A percentile compares a stretch with the other conserved stretches of the same genome.
Conservation (phyloP, 495 filamentous ascomycete genomes). For the Aspergillus sclerotioniger region DNA sequence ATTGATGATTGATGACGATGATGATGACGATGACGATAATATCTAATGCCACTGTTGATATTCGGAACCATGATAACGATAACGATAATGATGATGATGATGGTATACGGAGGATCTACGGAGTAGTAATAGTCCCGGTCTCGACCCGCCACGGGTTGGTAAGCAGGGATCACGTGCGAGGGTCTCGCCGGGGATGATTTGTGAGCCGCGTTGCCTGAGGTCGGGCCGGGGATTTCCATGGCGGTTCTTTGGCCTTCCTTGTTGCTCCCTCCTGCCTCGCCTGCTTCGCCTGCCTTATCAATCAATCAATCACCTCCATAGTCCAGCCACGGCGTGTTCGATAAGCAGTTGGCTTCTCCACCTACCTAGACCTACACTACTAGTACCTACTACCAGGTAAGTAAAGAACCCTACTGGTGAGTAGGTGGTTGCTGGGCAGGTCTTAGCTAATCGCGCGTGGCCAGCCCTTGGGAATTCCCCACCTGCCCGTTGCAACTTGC, state of each 20-base stretch:
- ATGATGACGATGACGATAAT: not conserved
- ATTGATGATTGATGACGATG: slow-evolving; percentile 10
- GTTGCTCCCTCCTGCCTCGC: not conserved
- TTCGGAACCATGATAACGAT: too few species aligned
- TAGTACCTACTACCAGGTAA: too few species aligned
- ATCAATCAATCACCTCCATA: not conserved
- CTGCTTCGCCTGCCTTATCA: not conserved
- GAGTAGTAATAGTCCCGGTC: too few species aligned
- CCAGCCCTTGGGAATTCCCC: slow-evolving; percentile 12
- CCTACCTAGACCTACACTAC: not conserved
- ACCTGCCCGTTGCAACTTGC: not conserved
- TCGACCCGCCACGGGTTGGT: slow-evolving; percentile 12
- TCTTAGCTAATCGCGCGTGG: slow-evolving; percentile 22
- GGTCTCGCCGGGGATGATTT: slow-evolving; percentile 9
- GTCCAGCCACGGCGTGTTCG: not conserved
- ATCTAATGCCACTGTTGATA: too few species aligned
- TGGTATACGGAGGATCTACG: too few species aligned
- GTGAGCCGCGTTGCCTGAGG: not conserved
- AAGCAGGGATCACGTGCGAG: slow-evolving; percentile 17
- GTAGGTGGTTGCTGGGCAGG: not conserved
- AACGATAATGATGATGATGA: too few species aligned
- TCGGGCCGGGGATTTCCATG: too few species aligned
- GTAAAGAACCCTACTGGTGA: too few species aligned
- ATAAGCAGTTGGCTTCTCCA: not conserved
- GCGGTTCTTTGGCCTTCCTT: not conserved